These are phyloP conservation scores for Phoma sp. DNA, from an alignment of 2,329 filamentous ascomycete genomes.

Conservation along the genomic window DNA sequence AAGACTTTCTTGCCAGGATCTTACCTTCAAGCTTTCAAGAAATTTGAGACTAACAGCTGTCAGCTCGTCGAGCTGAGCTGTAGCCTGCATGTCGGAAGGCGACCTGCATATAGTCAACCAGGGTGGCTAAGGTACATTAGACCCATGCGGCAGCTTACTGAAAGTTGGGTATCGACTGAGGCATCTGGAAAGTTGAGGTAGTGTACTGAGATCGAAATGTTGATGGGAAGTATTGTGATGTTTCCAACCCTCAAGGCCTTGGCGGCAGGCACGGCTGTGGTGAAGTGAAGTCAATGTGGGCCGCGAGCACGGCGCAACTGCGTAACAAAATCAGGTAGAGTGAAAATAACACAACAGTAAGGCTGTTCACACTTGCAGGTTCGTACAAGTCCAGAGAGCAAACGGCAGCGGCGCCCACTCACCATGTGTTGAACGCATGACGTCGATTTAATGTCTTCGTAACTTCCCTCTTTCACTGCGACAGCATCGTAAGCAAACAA, in stretches of 20 bases:
- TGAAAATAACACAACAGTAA: background rate
- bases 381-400: slow-evolving; percentile 2
- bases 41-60: slow-evolving; percentile 22
- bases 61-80: background rate
- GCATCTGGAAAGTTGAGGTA: background rate
- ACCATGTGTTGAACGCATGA: background rate
- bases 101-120: slow-evolving; percentile 4
- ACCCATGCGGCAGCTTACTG: background rate
- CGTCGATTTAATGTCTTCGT: background rate
- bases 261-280: slow-evolving; percentile 1
- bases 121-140: background rate
- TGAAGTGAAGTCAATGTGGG: slow-evolving; percentile 14
- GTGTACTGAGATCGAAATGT: background rate
- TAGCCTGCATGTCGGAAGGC: slow-evolving; percentile 9
- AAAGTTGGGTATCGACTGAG: background rate
- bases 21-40: slow-evolving; percentile 31
- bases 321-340: background rate
- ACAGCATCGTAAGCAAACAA: background rate
- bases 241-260: background rate
- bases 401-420: slow-evolving; percentile 1
- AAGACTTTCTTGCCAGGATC: background rate
- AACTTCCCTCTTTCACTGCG: background rate
- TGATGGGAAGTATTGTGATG: background rate
- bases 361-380: slow-evolving; percentile 1
- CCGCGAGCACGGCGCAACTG: background rate